A percentile compares a stretch with the other conserved stretches of the same genome.
Evolutionary conservation across 106 monocot species (phyloP).

Genomic region (Apostasia ramifera): DNA sequence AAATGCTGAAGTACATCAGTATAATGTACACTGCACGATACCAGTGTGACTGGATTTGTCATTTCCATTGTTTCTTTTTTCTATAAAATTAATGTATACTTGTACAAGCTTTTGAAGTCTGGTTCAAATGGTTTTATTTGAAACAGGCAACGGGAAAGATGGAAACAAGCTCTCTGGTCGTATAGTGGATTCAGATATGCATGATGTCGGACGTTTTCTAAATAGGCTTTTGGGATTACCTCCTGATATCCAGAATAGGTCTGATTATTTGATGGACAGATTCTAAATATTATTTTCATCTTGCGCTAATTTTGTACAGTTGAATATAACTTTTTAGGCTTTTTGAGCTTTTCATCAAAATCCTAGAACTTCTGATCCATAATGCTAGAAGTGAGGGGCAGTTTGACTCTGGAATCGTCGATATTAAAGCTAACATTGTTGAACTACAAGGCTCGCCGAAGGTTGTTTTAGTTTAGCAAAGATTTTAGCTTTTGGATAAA

Average conservation of each 20-base stretch:
- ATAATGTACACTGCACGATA: too few relatives aligned
- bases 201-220: constrained; percentile 96
- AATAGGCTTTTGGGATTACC: constrained; percentile 92
- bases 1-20: too few relatives aligned
- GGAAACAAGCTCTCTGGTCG: constrained; percentile 66
- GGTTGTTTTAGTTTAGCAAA: constrained; percentile 22
- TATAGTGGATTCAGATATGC: constrained; percentile 96
- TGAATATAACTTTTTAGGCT: constrained; percentile 40
- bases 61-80: too few relatives aligned
- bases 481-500: neutral
- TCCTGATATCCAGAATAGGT: constrained; percentile 91
- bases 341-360: constrained; percentile 82
- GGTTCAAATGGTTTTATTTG: neutral
- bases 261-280: neutral
- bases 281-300: neutral
- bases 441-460: constrained; percentile 70
- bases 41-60: too few relatives aligned
- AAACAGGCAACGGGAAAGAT: constrained; percentile 77
- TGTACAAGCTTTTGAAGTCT: too few relatives aligned
- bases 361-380: constrained; percentile 70
- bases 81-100: too few relatives aligned
- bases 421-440: constrained; percentile 75
- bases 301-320: constrained; percentile 2
- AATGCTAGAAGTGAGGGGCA: constrained; percentile 93
- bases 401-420: constrained; percentile 94